Conservation (phyloP, 2,329 filamentous ascomycete species). For the Albophoma yamanashiensis region DNA sequence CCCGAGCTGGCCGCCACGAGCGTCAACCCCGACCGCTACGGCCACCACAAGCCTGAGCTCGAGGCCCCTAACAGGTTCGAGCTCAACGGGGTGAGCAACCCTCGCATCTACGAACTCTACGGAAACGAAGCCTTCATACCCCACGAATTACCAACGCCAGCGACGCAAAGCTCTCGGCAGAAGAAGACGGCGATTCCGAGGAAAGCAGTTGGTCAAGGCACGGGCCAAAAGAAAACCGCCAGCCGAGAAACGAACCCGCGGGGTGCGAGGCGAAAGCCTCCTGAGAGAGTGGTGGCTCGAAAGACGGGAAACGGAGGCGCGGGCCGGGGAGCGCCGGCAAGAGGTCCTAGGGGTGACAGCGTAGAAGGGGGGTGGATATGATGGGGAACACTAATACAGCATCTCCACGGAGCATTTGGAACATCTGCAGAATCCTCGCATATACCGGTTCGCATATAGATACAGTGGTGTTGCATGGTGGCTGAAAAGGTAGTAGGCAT, state of each 20-base stretch:
- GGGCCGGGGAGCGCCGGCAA: background rate
- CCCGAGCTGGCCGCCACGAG: background rate
- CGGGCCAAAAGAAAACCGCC: background rate
- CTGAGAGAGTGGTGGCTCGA: background rate
- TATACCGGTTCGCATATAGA: background rate
- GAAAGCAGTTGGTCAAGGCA: background rate
- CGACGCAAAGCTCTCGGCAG: background rate
- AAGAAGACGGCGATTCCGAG: background rate
- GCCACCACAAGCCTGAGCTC: background rate
- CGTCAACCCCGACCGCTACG: background rate
- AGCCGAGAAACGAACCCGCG: background rate
- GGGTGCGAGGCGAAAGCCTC: background rate
- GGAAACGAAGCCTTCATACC: background rate
- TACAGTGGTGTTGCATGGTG: background rate
- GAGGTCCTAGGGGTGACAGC: background rate
- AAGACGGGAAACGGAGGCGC: background rate
- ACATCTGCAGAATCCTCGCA: background rate
- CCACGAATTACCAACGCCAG: background rate
- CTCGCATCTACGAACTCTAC: background rate
- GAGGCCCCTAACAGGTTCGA: background rate
- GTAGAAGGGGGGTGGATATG: background rate
- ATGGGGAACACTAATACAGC: background rate
- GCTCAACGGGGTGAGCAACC: background rate
- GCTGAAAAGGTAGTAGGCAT: background rate
- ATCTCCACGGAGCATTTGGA: background rate